Evolutionary conservation across 306 rosid genomes (phyloP).

Genomic region (Cajanus cajan): DNA sequence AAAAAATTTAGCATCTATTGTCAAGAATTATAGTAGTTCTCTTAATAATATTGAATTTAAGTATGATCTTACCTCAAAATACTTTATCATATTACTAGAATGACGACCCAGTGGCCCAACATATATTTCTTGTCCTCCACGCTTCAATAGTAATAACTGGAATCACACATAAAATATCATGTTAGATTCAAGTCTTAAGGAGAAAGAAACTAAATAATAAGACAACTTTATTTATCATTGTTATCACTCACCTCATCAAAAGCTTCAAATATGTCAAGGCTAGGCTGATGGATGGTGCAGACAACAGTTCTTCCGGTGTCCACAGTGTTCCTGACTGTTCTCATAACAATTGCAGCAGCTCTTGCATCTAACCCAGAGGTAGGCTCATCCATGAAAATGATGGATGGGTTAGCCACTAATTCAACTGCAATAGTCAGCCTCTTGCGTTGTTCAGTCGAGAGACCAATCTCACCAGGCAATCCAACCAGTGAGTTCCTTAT

Average conservation of each 20-base stretch:
- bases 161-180: too few relatives aligned
- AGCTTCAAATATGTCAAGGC: too few relatives aligned
- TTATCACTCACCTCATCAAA: too few relatives aligned
- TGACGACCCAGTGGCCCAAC: slow-evolving; percentile 76
- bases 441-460: slow-evolving; percentile 45
- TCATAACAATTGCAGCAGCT: slow-evolving; percentile 51
- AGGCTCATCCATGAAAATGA: slow-evolving; percentile 48
- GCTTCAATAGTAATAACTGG: too few relatives aligned
- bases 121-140: slow-evolving; percentile 64
- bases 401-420: slow-evolving; percentile 47
- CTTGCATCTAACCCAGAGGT: slow-evolving; percentile 42
- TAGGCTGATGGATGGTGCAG: too few relatives aligned
- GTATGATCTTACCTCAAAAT: slow-evolving; percentile 44
- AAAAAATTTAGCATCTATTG: neutral
- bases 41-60: neutral
- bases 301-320: too few relatives aligned
- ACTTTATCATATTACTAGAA: slow-evolving; percentile 52
- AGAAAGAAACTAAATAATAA: too few relatives aligned
- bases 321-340: slow-evolving; percentile 33
- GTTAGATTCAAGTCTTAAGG: too few relatives aligned
- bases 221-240: too few relatives aligned
- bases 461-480: slow-evolving; percentile 45
- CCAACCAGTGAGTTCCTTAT: slow-evolving; percentile 33
- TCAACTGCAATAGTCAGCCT: slow-evolving; percentile 47
- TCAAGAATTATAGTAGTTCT: neutral